Base-by-base conservation (phyloP, 164 flowering plant genomes). In the Tetracentron sinense region DNA sequence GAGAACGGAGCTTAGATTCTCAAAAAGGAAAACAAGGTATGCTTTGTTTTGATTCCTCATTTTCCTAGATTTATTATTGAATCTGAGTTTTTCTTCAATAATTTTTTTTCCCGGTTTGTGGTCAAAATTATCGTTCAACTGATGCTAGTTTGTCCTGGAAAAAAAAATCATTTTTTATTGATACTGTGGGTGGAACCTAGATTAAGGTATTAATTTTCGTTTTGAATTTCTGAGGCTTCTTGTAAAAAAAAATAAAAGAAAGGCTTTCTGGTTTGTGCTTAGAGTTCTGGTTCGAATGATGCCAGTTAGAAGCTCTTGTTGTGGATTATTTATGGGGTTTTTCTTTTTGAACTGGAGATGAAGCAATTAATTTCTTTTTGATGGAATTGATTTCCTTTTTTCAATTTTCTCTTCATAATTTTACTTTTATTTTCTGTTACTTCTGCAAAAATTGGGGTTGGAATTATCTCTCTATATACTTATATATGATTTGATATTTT, bases 311-410 rank as follows among this genome's bases (percentile, higher is more conserved):
- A 53, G 20, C 15, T 4, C 2, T 22, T 53, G 42, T 54, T 2
- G 8, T n/a, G 51, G 25, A 19, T 20, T 1, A 54, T 0, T 10
- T 14, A 7, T 29, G 6, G n/a, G 31, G 11, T 53, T 12, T 42
- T 12, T 42, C 26, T 54, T 1, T 14, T 38, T 54, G 38, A 38
- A 61, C 29, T 51, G 29, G 65, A 61, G 56, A 33, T 51, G 17
- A 0, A 21, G 2, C 49, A 38, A 26, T 30, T 25, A 26, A 14
- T 38, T 2, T 27, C 12, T 23, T 33, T 8, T 16, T 25, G 6
- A 35, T 62, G 5, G 30, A 21, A 6, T 35, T 53, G 0, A 26
- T 52, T 23, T 52, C 26, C 23, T 7, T 25, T 23, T 7, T 53
- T 23, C 25, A 23, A 0, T 20, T 26, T 61, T 22, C 33, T 28